Conservation (phyloP, 257 asterid genomes). For the Anisodus acutangulus region DNA sequence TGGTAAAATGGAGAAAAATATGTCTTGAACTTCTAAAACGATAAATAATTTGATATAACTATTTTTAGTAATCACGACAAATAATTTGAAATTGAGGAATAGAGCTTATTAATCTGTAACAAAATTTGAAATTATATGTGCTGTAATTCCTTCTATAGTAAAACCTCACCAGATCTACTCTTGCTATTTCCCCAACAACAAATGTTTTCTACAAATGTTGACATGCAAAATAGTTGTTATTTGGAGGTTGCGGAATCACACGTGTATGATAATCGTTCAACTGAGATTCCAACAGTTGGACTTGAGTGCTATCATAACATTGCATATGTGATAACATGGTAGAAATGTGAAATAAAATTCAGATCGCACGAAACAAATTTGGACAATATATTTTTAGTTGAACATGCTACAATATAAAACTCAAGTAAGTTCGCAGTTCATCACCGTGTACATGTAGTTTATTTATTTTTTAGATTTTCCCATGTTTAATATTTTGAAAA, state of each 20-base stretch:
- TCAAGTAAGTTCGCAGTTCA: slow-evolving; percentile 3
- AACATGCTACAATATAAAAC: slow-evolving; percentile 12
- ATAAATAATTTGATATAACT: too few relatives aligned
- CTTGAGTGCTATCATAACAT: not conserved
- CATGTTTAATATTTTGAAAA: not conserved
- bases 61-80: too few relatives aligned
- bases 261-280: not conserved
- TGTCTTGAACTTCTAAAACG: too few relatives aligned
- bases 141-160: not conserved
- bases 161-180: not conserved
- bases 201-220: not conserved
- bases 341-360: not conserved
- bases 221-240: not conserved
- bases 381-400: not conserved
- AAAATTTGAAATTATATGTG: not conserved
- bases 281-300: not conserved
- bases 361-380: slow-evolving; percentile 20
- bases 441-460: slow-evolving; percentile 7
- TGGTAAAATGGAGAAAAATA: too few relatives aligned
- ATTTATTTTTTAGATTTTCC: not conserved
- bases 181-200: not conserved
- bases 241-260: not conserved
- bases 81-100: too few relatives aligned
- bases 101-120: not conserved
- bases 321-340: slow-evolving; percentile 16